Conservation (phyloP, 2,329 filamentous ascomycete genomes). For the Penicillium verrucosum region DNA sequence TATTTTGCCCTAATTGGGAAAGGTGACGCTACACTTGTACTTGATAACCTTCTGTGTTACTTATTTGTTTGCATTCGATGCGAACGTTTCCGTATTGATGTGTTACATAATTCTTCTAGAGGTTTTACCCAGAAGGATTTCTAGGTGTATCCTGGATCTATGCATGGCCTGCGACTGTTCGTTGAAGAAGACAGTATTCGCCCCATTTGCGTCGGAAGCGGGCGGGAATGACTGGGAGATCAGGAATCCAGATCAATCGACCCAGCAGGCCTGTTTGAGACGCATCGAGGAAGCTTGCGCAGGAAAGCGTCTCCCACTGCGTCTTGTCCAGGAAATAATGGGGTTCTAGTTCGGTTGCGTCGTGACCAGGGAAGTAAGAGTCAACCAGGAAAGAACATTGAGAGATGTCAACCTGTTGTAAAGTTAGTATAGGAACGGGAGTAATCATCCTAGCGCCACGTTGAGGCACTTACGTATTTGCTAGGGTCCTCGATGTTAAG, state of each 20-base stretch:
- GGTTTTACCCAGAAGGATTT: background rate
- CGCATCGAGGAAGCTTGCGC: constrained; percentile 76
- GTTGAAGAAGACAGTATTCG: constrained; percentile 76
- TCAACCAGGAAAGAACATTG: constrained; percentile 84
- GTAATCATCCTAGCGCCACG: background rate
- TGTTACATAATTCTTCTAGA: background rate
- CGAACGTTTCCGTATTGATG: background rate
- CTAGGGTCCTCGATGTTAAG: constrained; percentile 78
- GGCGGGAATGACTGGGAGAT: constrained; percentile 65
- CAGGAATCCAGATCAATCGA: constrained; percentile 78
- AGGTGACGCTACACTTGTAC: constrained; percentile 21
- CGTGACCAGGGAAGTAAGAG: constrained; percentile 66
- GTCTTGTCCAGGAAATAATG: constrained; percentile 70
- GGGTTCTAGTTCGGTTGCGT: constrained; percentile 68
- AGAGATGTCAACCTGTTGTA: constrained; percentile 59
- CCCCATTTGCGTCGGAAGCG: constrained; percentile 76
- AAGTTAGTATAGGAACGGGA: constrained; percentile 10
- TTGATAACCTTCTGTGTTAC: background rate
- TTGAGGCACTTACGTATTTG: constrained; percentile 68
- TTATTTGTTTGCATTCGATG: constrained; percentile 1
- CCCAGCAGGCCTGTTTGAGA: constrained; percentile 69
- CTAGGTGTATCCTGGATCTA: background rate
- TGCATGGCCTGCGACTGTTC: constrained; percentile 26
- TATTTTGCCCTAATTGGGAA: constrained; percentile 39
- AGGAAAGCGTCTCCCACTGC: constrained; percentile 76